A percentile compares a stretch with the other conserved stretches of the same genome.
Conservation (phyloP, 2,329 filamentous ascomycete genomes). For the Ophiosphaerella herpotricha region DNA sequence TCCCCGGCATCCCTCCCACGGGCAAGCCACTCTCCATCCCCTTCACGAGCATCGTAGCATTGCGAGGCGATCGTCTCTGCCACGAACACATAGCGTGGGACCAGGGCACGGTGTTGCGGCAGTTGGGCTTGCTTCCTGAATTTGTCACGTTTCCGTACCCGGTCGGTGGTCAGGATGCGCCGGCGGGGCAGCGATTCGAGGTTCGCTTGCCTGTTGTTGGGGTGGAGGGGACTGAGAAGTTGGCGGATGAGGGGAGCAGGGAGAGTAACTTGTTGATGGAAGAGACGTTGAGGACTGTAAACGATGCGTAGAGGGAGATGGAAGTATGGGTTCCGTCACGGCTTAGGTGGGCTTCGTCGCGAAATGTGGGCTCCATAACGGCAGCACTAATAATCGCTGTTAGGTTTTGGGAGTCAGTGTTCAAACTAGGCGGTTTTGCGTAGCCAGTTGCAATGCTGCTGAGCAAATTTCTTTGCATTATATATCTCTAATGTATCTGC, state of each 20-base stretch:
- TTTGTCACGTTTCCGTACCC: slow-evolving; percentile 63
- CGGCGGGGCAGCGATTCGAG: slow-evolving; percentile 55
- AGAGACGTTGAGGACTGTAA: slow-evolving; percentile 34
- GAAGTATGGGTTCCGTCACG: too few species aligned
- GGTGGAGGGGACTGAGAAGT: slow-evolving; percentile 57
- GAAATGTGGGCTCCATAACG: too few species aligned
- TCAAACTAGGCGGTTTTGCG: too few species aligned
- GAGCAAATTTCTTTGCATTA: too few species aligned
- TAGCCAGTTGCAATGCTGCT: too few species aligned
- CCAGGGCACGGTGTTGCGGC: slow-evolving; percentile 64
- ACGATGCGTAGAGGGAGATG: slow-evolving; percentile 21
- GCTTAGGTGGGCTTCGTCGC: too few species aligned
- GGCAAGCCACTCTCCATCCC: slow-evolving; percentile 58
- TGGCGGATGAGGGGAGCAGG: slow-evolving; percentile 55
- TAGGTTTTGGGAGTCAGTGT: too few species aligned
- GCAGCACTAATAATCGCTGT: too few species aligned
- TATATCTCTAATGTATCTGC: too few species aligned
- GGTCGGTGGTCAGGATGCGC: slow-evolving; percentile 38
- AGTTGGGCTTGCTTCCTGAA: slow-evolving; percentile 66
- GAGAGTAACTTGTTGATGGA: slow-evolving; percentile 63
- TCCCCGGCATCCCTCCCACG: slow-evolving; percentile 43
- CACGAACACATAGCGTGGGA: slow-evolving; percentile 77
- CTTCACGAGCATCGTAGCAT: slow-evolving; percentile 67
- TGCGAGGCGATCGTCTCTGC: slow-evolving; percentile 69
- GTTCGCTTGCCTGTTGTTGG: slow-evolving; percentile 67